These are phyloP conservation scores for Yamadazyma sp. DNA, from an alignment of 805 yeast species.

Conservation along the genomic window DNA sequence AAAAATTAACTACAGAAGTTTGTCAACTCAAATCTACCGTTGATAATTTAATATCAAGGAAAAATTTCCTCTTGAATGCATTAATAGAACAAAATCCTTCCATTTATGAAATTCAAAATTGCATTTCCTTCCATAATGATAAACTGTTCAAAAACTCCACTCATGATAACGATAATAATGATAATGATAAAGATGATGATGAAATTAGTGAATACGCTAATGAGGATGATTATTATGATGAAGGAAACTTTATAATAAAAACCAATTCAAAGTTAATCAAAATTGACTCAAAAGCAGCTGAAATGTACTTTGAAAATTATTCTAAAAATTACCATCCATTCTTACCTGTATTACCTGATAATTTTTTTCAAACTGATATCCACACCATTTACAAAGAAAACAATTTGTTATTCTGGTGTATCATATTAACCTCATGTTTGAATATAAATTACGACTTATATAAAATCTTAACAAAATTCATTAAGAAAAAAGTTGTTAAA, in stretches of 20 bases:
- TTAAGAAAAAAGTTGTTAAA: constrained; percentile 37
- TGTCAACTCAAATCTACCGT: constrained; percentile 19
- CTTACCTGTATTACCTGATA: constrained; percentile 31
- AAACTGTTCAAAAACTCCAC: neutral
- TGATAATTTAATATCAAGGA: constrained; percentile 22
- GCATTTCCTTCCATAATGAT: constrained; percentile 10
- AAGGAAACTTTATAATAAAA: constrained; percentile 8
- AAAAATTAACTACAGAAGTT: constrained; percentile 26
- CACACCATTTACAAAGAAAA: constrained; percentile 22
- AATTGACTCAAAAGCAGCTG: constrained; percentile 6
- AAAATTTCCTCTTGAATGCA: constrained; percentile 11
- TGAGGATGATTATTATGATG: neutral
- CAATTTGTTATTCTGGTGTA: constrained; percentile 40
- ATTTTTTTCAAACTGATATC: constrained; percentile 17
- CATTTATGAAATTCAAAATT: constrained; percentile 20
- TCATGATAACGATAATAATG: neutral
- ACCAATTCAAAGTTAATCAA: constrained; percentile 2
- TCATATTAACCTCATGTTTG: constrained; percentile 32
- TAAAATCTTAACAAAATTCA: constrained; percentile 25
- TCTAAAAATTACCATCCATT: constrained; percentile 25
- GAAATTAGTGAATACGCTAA: no score
- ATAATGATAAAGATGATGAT: neutral
- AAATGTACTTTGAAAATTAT: constrained; percentile 18
- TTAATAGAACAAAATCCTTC: constrained; percentile 17
- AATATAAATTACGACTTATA: constrained; percentile 19